These are phyloP conservation scores for Mycena sp. DNA, from an alignment of 1,284 basidiomycete species.

Conservation along the genomic window DNA sequence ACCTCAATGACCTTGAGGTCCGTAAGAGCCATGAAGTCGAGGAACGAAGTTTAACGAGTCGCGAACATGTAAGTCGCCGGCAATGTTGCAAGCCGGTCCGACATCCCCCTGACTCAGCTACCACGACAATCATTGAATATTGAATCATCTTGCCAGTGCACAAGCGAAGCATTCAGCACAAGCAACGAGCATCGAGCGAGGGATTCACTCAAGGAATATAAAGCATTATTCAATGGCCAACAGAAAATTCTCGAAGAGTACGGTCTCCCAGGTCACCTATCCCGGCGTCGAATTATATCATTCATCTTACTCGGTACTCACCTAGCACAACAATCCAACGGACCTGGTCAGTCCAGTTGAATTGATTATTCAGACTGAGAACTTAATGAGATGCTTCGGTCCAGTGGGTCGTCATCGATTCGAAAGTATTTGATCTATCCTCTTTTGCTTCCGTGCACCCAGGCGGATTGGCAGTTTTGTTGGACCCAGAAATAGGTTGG, in stretches of 20 bases:
- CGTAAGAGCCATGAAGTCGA: constrained; percentile 54
- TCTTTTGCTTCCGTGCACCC: constrained; percentile 74
- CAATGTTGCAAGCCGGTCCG: not conserved
- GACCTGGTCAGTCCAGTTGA: constrained; percentile 18
- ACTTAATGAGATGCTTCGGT: not conserved
- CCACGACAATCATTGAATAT: not conserved
- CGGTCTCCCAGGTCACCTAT: constrained; percentile 16
- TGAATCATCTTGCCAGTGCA: too few relatives aligned
- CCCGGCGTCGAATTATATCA: too few relatives aligned
- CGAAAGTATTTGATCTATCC: constrained; percentile 73
- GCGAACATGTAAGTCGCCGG: too few relatives aligned
- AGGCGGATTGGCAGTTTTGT: constrained; percentile 68
- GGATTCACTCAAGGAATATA: too few relatives aligned
- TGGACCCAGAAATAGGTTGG: constrained; percentile 64
- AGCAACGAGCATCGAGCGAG: too few relatives aligned
- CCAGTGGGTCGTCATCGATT: constrained; percentile 76
- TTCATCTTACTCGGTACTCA: not conserved
- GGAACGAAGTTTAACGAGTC: not conserved
- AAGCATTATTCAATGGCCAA: constrained; percentile 7
- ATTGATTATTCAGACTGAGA: too few relatives aligned
- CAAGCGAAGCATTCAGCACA: too few relatives aligned
- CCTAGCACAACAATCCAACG: constrained; percentile 12
- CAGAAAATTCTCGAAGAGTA: constrained; percentile 10
- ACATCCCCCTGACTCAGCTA: not conserved
- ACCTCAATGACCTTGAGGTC: constrained; percentile 71